Conservation (phyloP, 1,284 basidiomycete species). For the Pseudozyma pruni region DNA sequence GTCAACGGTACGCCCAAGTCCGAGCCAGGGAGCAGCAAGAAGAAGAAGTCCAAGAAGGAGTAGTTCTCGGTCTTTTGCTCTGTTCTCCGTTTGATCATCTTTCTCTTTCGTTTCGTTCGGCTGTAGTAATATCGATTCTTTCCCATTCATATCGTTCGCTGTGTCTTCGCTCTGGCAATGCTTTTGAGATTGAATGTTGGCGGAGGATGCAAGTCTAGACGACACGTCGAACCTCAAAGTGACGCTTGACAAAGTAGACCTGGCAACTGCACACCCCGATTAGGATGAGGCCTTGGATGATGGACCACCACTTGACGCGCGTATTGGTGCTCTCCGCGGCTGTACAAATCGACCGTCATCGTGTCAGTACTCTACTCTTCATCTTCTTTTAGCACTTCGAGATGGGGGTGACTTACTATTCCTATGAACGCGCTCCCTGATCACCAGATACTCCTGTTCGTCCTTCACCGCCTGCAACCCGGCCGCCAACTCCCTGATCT, state of each 20-base stretch:
- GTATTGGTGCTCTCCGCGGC: slow-evolving; percentile 76
- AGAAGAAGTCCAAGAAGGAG: slow-evolving; percentile 60
- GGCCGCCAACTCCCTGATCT: slow-evolving; percentile 87
- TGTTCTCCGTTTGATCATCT: neutral
- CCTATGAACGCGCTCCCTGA: slow-evolving; percentile 89
- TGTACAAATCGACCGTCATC: slow-evolving; percentile 33
- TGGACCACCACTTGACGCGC: slow-evolving; percentile 99
- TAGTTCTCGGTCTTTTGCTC: neutral
- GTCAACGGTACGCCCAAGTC: slow-evolving; percentile 48
- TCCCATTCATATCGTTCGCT: neutral
- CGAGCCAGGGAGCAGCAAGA: slow-evolving; percentile 53
- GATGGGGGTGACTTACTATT: slow-evolving; percentile 81
- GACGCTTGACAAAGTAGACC: slow-evolving; percentile 91
- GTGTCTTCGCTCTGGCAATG: neutral
- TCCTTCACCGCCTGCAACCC: slow-evolving; percentile 92
- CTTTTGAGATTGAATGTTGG: neutral
- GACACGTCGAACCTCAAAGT: slow-evolving; percentile 57
- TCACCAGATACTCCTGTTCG: slow-evolving; percentile 97
- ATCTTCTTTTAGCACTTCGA: no score
- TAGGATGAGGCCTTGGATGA: slow-evolving; percentile 86
- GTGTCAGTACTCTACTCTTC: neutral
- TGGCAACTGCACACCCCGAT: slow-evolving; percentile 95
- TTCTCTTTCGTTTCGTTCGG: slow-evolving; percentile 6
- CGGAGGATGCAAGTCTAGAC: slow-evolving; percentile 21
- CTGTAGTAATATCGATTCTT: slow-evolving; percentile 37